Conservation (phyloP, 164 flowering plant genomes). For the Santalum album region DNA sequence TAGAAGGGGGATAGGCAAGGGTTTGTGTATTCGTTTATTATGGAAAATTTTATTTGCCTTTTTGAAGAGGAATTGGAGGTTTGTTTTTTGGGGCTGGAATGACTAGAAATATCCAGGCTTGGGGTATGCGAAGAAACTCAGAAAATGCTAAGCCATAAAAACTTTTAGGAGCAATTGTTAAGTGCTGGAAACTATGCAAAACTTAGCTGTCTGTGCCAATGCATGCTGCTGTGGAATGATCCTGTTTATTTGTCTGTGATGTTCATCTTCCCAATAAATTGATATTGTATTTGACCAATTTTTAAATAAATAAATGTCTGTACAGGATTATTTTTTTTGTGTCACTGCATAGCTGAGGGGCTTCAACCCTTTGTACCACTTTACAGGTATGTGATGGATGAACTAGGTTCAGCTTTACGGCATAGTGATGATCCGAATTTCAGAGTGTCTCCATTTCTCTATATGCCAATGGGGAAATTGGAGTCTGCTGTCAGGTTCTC, state of each 20-base stretch:
- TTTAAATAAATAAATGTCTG: neutral
- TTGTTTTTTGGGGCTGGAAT: too few species aligned
- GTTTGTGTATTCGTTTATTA: neutral
- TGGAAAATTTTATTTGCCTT: neutral
- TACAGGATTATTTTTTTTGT: neutral
- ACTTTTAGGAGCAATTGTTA: too few species aligned
- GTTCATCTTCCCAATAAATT: neutral
- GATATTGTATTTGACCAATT: neutral
- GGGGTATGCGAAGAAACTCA: too few species aligned
- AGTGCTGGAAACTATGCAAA: too few species aligned
- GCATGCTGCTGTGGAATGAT: too few species aligned
- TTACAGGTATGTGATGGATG: conserved; percentile 95
- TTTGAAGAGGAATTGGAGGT: neutral
- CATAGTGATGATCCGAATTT: conserved; percentile 94
- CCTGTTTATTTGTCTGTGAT: too few species aligned
- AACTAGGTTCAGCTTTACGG: conserved; percentile 91
- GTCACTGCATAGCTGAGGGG: neutral
- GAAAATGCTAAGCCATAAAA: too few species aligned
- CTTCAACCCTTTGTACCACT: conserved; percentile 9
- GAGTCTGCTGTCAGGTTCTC: conserved; percentile 77
- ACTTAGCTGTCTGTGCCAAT: too few species aligned
- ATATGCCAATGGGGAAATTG: conserved; percentile 84
- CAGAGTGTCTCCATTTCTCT: conserved; percentile 86
- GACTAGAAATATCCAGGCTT: too few species aligned
- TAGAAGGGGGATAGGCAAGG: too few species aligned